Conservation (phyloP, 2,329 filamentous ascomycete species). For the Paraconiothyrium brasiliense region DNA sequence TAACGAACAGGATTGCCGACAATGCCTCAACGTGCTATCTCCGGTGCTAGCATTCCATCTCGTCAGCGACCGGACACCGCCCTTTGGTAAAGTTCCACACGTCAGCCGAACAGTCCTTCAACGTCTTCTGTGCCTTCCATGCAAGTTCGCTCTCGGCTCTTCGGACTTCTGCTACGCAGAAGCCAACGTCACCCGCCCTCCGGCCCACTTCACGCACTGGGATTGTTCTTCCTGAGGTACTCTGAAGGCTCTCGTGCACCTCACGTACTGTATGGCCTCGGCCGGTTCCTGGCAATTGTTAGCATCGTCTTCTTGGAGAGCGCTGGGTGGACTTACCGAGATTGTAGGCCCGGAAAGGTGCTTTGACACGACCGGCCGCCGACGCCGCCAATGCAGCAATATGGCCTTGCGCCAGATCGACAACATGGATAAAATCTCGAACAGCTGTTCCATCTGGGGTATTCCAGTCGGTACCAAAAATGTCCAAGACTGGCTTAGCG, state of each 20-base stretch:
- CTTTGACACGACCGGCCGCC: constrained; percentile 40
- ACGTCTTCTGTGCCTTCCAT: constrained; percentile 49
- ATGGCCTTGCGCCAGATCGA: constrained; percentile 71
- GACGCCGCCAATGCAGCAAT: constrained; percentile 64
- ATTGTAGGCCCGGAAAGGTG: constrained; percentile 53
- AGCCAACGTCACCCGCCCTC: constrained; percentile 53
- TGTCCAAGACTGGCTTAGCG: constrained; percentile 61
- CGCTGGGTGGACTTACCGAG: constrained; percentile 37
- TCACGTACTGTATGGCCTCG: constrained; percentile 55
- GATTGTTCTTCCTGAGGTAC: constrained; percentile 46
- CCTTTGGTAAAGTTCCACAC: constrained; percentile 52
- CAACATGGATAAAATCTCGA: constrained; percentile 74
- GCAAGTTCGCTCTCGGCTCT: constrained; percentile 51
- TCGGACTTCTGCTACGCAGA: constrained; percentile 51
- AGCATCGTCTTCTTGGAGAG: constrained; percentile 15
- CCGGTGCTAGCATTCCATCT: constrained; percentile 26
- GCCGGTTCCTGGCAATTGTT: constrained; percentile 48
- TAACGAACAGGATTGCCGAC: neutral
- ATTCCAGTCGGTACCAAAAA: constrained; percentile 72
- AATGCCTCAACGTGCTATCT: constrained; percentile 6
- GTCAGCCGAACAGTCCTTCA: constrained; percentile 50
- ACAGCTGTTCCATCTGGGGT: constrained; percentile 72
- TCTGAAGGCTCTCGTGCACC: constrained; percentile 52
- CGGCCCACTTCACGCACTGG: constrained; percentile 49
- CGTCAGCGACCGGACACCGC: constrained; percentile 27